Conservation (phyloP, 192 early-diverging fungal species). For the Gryganskiella cystojenkinii region DNA sequence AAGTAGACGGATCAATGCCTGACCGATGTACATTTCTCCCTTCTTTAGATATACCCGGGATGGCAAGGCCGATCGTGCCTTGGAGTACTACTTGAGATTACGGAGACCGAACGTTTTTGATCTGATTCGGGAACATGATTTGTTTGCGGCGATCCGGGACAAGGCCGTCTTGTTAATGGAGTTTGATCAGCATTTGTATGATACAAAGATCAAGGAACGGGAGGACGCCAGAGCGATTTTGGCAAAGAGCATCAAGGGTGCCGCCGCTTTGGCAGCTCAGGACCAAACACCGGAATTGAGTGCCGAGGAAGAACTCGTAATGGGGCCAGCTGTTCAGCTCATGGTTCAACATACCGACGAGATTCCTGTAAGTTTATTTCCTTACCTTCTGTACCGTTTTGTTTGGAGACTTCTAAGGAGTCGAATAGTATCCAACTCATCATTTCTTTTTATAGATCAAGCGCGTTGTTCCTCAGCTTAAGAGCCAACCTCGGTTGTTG, state of each 20-base stretch:
- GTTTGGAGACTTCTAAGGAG: not conserved
- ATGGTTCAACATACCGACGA: constrained; percentile 88
- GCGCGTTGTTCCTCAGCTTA: constrained; percentile 79
- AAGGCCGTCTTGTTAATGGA: constrained; percentile 86
- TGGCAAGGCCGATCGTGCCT: constrained; percentile 79
- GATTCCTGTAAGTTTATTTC: constrained; percentile 68
- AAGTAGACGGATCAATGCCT: no score
- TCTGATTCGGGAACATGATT: constrained; percentile 77
- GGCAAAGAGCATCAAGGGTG: constrained; percentile 6
- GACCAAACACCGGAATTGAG: constrained; percentile 1
- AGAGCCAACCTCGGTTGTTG: constrained; percentile 65
- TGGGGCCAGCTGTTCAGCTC: constrained; percentile 77
- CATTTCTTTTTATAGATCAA: constrained; percentile 52
- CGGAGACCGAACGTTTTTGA: constrained; percentile 78
- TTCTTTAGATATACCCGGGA: constrained; percentile 70
- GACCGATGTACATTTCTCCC: not conserved
- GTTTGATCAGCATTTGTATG: constrained; percentile 77
- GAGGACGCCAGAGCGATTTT: constrained; percentile 18
- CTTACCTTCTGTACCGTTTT: not conserved
- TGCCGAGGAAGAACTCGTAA: constrained; percentile 51
- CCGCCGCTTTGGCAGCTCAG: not conserved
- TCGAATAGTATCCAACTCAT: not conserved
- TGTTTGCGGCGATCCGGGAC: constrained; percentile 83
- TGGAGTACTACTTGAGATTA: constrained; percentile 85
- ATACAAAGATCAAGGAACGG: constrained; percentile 53